Evolutionary conservation across 2,329 filamentous ascomycete genomes (phyloP).

Genomic region (Colletotrichum sp.): DNA sequence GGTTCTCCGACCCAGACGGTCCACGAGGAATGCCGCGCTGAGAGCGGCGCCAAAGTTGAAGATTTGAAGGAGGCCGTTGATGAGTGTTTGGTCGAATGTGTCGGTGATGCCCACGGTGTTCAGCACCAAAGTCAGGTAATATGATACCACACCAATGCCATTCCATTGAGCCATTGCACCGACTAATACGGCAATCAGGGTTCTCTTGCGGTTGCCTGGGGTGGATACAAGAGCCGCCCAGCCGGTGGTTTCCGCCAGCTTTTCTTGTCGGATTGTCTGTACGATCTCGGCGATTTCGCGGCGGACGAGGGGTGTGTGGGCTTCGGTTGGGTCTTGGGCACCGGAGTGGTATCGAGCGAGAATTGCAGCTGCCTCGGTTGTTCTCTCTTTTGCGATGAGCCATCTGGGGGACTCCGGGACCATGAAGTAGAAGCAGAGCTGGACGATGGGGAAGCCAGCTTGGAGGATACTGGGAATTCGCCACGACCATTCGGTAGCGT

Average conservation of each 20-base stretch:
- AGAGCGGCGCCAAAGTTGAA: conserved; percentile 39
- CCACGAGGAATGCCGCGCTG: conserved; percentile 38
- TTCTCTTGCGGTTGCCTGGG: conserved; percentile 17
- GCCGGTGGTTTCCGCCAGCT: conserved; percentile 6
- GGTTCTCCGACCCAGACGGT: conserved; percentile 40
- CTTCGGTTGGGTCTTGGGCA: conserved; percentile 30
- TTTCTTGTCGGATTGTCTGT: conserved; percentile 12
- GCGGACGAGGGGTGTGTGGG: conserved; percentile 23
- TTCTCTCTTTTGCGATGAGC: conserved; percentile 50
- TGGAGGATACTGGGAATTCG: conserved; percentile 2
- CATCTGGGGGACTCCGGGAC: conserved; percentile 59
- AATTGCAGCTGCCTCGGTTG: conserved; percentile 53
- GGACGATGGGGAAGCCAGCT: conserved; percentile 3
- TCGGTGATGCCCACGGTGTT: conserved; percentile 39
- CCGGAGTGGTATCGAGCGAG: conserved; percentile 56
- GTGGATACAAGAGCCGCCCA: conserved; percentile 23
- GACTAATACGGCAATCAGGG: neutral
- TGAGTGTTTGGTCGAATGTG: conserved; percentile 37
- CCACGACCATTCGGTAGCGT: conserved; percentile 7
- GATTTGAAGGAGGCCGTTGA: conserved; percentile 36
- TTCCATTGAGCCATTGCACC: conserved; percentile 29
- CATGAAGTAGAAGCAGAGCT: neutral
- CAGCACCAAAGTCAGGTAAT: conserved; percentile 28
- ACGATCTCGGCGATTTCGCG: conserved; percentile 14
- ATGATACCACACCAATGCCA: conserved; percentile 40